These are phyloP conservation scores for Theileria parva DNA, from an alignment of 169 alveolate genomes.

Conservation along the genomic window DNA sequence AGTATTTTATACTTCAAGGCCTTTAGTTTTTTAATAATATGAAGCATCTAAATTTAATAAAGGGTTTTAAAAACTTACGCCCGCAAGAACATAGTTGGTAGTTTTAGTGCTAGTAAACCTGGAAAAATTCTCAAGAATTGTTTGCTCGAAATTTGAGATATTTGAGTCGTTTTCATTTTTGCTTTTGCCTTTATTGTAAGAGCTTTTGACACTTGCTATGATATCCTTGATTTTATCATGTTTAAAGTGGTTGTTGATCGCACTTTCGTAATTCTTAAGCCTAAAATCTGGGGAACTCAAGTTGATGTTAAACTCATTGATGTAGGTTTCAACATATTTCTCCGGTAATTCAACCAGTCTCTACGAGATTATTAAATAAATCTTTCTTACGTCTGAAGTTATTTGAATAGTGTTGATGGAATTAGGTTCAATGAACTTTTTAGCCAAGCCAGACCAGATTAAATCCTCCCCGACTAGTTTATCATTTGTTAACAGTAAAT, in stretches of 20 bases:
- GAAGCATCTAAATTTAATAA: not conserved
- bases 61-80: not conserved
- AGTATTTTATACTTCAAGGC: not conserved
- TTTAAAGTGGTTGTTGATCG: conserved; percentile 53
- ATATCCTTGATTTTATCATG: conserved; percentile 2
- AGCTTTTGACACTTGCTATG: not conserved
- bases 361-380: conserved; percentile 7
- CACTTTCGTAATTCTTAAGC: conserved; percentile 56
- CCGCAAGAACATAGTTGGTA: not conserved
- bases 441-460: conserved; percentile 74
- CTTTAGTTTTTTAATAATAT: not conserved
- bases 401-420: conserved; percentile 66
- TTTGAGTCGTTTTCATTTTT: not conserved
- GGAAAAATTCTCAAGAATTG: not conserved
- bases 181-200: not conserved
- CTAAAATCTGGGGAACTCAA: conserved; percentile 18
- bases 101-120: not conserved
- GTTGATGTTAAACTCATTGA: conserved; percentile 4
- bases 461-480: conserved; percentile 64
- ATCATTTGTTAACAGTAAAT: conserved; percentile 71
- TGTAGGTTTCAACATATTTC: conserved; percentile 46
- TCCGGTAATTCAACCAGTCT: conserved; percentile 62
- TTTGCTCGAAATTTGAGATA: not conserved
- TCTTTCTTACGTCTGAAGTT: conserved; percentile 58
- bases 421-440: conserved; percentile 71